These are phyloP conservation scores for Curvularia eragrostidis DNA, from an alignment of 2,329 filamentous ascomycete species.

Conservation along the genomic window DNA sequence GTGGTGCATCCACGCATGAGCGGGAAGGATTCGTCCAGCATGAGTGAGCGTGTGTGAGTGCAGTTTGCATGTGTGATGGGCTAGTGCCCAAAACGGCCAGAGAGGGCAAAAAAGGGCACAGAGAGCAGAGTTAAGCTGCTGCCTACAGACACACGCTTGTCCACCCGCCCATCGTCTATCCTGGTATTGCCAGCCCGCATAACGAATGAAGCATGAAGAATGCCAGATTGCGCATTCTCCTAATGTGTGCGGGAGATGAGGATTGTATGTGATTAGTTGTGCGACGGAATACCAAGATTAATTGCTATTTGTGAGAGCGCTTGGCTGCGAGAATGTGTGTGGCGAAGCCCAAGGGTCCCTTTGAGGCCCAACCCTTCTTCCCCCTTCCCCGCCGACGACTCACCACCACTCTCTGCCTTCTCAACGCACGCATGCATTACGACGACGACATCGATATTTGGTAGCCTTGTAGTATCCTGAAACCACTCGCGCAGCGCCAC, in stretches of 20 bases:
- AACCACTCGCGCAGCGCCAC: background rate
- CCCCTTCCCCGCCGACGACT: background rate
- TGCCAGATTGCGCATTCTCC: background rate
- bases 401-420: background rate
- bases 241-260: background rate
- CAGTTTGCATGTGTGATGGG: background rate
- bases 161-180: background rate
- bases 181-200: background rate
- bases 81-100: background rate
- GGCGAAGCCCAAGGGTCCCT: conserved; percentile 1
- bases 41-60: too few relatives aligned
- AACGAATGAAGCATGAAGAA: background rate
- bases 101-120: background rate
- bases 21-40: conserved; percentile 7
- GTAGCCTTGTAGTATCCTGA: background rate
- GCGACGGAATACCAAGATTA: conserved; percentile 3
- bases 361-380: background rate
- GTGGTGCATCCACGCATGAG: conserved; percentile 6
- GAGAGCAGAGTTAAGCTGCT: background rate
- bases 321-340: background rate
- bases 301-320: conserved; percentile 7
- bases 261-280: conserved; percentile 5
- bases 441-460: background rate
- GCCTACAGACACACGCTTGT: background rate
- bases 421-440: background rate